Conservation (phyloP, 202 grass and related monocot species). For the Tripidium arundinaceum region DNA sequence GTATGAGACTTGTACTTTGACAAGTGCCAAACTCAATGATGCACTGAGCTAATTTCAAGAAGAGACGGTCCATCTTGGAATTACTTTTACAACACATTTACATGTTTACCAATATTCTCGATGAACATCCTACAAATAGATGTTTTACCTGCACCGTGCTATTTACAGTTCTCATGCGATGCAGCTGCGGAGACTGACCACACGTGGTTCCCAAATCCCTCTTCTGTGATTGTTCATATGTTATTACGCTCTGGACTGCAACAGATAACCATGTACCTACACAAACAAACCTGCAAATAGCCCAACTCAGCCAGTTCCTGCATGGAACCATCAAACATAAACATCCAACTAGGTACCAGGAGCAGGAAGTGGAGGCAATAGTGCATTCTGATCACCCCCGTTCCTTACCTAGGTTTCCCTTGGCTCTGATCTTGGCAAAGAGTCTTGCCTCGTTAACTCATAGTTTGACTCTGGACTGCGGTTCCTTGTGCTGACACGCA, state of each 20-base stretch:
- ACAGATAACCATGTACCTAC: conserved; percentile 10
- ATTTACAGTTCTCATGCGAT: conserved; percentile 39
- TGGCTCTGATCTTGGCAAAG: conserved; percentile 52
- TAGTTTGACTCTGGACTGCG: conserved; percentile 47
- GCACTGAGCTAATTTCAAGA: neutral
- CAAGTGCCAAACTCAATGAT: neutral
- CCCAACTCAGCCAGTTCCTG: neutral
- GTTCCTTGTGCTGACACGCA: conserved; percentile 35
- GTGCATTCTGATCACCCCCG: neutral
- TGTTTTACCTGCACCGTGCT: conserved; percentile 9
- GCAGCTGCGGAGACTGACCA: neutral
- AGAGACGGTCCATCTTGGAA: neutral
- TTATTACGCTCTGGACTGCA: neutral
- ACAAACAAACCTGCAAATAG: neutral
- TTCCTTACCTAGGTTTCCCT: conserved; percentile 39
- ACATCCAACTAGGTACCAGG: neutral
- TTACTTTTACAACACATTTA: conserved; percentile 17
- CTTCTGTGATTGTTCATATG: neutral
- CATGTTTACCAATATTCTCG: neutral
- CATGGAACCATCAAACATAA: neutral
- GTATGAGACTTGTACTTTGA: neutral
- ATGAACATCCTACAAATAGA: neutral
- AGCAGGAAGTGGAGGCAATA: neutral
- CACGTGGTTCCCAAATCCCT: neutral
- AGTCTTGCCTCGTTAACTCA: conserved; percentile 67